Conservation (phyloP, 163 green algal species). For the Volvox carteri region DNA sequence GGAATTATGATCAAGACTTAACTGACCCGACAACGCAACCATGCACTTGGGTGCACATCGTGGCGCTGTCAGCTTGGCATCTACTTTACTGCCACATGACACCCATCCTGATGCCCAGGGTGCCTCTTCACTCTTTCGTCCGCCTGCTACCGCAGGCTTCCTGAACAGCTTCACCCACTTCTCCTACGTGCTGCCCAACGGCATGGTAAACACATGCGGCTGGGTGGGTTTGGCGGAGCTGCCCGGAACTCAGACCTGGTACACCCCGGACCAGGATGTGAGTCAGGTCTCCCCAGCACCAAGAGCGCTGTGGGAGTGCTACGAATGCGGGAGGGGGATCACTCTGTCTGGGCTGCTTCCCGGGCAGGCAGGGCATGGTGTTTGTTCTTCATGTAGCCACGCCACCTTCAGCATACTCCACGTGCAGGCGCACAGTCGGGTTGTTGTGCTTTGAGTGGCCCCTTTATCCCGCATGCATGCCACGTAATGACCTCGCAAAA, state of each 20-base stretch:
- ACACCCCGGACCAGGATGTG: conserved; percentile 19
- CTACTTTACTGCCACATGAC: neutral
- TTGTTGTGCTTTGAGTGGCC: neutral
- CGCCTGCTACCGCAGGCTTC: neutral
- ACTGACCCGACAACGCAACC: neutral
- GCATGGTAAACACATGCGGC: neutral
- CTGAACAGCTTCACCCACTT: neutral
- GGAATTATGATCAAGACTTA: neutral
- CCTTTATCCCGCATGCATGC: neutral
- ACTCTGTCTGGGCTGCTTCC: too few species aligned
- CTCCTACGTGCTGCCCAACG: conserved; percentile 26
- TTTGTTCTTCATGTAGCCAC: too few species aligned
- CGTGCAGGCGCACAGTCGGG: neutral
- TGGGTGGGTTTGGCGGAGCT: conserved; percentile 44
- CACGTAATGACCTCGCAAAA: too few species aligned
- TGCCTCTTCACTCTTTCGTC: neutral
- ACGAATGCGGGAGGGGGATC: too few species aligned
- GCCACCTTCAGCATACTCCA: neutral
- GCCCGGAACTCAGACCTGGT: conserved; percentile 39
- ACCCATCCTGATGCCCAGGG: neutral
- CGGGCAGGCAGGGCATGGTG: too few species aligned
- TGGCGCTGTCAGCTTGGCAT: neutral
- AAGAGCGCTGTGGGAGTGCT: neutral
- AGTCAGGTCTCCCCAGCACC: neutral
- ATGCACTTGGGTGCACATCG: neutral